These are phyloP conservation scores for Choanephora cucurbitarum DNA, from an alignment of 371 early-diverging fungal species.

Conservation along the genomic window DNA sequence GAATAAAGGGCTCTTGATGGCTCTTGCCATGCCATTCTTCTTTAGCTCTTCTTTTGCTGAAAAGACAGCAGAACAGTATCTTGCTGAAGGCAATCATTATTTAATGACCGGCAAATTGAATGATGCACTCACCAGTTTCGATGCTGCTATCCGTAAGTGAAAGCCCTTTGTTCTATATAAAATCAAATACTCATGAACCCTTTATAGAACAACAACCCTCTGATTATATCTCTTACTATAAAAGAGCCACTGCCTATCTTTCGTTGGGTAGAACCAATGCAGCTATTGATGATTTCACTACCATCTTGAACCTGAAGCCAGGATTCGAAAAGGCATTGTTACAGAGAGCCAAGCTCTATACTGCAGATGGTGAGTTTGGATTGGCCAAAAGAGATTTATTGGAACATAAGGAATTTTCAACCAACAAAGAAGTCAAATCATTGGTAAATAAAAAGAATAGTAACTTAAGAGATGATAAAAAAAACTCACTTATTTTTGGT, in stretches of 20 bases:
- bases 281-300: slow-evolving; percentile 80
- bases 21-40: slow-evolving; percentile 23
- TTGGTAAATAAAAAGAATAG: neutral
- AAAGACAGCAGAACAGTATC: slow-evolving; percentile 54
- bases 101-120: slow-evolving; percentile 60
- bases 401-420: slow-evolving; percentile 2
- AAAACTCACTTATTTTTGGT: no score
- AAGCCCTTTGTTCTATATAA: neutral
- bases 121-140: slow-evolving; percentile 69
- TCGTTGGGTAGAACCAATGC: slow-evolving; percentile 69
- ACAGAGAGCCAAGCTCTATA: slow-evolving; percentile 79
- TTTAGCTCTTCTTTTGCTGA: slow-evolving; percentile 29
- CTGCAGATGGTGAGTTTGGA: slow-evolving; percentile 70
- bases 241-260: slow-evolving; percentile 84
- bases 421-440: slow-evolving; percentile 2
- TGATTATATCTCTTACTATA: slow-evolving; percentile 81
- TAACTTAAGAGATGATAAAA: no score
- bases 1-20: slow-evolving; percentile 17
- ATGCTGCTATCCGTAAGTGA: slow-evolving; percentile 71
- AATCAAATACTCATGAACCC: neutral
- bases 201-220: slow-evolving; percentile 64
- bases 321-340: slow-evolving; percentile 80
- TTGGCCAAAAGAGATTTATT: slow-evolving; percentile 60
- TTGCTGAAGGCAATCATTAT: slow-evolving; percentile 67
- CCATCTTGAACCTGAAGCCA: slow-evolving; percentile 81